These are phyloP conservation scores for Piromyces finnis DNA, from an alignment of 192 early-diverging fungal genomes.

Conservation along the genomic window DNA sequence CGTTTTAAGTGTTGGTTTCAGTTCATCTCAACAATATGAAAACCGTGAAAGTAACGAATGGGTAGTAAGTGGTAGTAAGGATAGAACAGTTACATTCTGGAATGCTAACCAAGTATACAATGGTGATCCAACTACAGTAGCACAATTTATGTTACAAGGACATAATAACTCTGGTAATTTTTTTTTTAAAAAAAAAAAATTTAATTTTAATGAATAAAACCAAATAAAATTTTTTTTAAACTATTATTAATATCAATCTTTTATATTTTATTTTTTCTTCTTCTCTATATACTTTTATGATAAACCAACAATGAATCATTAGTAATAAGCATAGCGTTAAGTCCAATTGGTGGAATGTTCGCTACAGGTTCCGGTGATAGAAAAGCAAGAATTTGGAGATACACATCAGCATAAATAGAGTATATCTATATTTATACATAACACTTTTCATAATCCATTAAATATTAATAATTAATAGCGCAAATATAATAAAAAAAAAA, in stretches of 20 bases:
- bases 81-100: conserved; percentile 87
- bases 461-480: too few species aligned
- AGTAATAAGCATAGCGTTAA: conserved; percentile 85
- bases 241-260: too few species aligned
- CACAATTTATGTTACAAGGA: conserved; percentile 72
- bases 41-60: conserved; percentile 26
- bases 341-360: conserved; percentile 63
- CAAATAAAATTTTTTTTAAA: too few species aligned
- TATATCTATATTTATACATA: too few species aligned
- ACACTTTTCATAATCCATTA: too few species aligned
- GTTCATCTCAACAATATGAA: conserved; percentile 1
- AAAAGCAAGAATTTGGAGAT: conserved; percentile 76
- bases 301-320: background rate
- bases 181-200: too few species aligned
- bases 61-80: conserved; percentile 84
- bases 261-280: too few species aligned
- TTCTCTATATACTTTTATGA: too few species aligned
- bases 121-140: background rate
- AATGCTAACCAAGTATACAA: conserved; percentile 50
- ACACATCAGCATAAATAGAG: background rate
- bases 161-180: conserved; percentile 87
- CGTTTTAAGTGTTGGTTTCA: conserved; percentile 84
- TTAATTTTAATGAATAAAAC: too few species aligned
- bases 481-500: too few species aligned
- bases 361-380: conserved; percentile 94